Percentiles rank a stretch among this genome's conserved stretches.
Evolutionary conservation across 2,329 filamentous ascomycete species (phyloP).

Genomic region (Monilinia aucupariae): DNA sequence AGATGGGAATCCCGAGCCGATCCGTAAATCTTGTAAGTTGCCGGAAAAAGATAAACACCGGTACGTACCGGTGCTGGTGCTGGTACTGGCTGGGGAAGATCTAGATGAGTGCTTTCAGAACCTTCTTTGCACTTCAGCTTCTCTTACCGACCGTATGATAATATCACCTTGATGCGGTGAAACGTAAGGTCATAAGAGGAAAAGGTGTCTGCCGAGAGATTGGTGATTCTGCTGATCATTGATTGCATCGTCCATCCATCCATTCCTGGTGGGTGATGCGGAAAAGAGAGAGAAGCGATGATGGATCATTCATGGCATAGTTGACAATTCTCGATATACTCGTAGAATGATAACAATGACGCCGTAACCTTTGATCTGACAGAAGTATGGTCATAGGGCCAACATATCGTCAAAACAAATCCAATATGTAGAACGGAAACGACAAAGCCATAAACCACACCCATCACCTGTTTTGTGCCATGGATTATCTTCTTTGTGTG

Average conservation of each 20-base stretch:
- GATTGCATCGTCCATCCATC: neutral
- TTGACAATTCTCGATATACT: neutral
- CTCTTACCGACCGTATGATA: too few species aligned
- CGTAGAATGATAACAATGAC: neutral
- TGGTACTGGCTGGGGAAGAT: too few species aligned
- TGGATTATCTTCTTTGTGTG: neutral
- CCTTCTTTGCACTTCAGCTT: neutral
- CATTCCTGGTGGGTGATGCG: neutral
- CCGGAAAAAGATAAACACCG: neutral
- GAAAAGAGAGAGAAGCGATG: neutral
- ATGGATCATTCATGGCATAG: neutral
- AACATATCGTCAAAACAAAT: neutral
- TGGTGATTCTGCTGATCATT: neutral
- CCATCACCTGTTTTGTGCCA: slow-evolving; percentile 3
- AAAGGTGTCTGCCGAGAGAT: neutral
- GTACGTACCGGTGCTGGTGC: too few species aligned
- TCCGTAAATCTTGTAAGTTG: neutral
- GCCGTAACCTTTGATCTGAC: neutral
- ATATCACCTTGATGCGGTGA: neutral
- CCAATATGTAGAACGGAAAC: neutral
- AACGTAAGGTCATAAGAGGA: neutral
- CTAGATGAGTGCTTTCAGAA: neutral
- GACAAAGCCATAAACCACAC: neutral
- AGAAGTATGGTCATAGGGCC: neutral
- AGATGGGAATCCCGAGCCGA: slow-evolving; percentile 9